Base-by-base conservation (phyloP, 345 rosid species). In the Odontarrhena argentea region DNA sequence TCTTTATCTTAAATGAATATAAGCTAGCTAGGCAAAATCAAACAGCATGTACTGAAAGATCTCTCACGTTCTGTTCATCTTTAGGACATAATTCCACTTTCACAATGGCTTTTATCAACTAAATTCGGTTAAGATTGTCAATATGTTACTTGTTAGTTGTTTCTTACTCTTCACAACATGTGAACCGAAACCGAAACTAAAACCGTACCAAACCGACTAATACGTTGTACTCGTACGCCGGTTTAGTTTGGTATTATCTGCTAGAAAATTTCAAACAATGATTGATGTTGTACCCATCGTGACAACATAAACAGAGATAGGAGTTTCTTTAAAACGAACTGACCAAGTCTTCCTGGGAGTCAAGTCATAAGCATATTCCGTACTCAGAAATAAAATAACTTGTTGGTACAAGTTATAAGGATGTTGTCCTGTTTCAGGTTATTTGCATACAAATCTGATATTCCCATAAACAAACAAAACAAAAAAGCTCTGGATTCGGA, bases 291-390 rank as follows among this genome's bases (percentile, higher is more conserved):
- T 52, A 34, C 49, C 67, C 35, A 65, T 43, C 55, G 67, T 71
- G 70, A 71, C 69, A 64, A 55, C 69, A 63, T 6, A 47, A 7
- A 47, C 13, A 12, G 14, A n/a, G 11, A 13, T 5, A 55, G 11
- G 4, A 59, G 6, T 43, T 43, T 18, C 22, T 18, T 3, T 43
- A 12, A 10, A 36, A 44, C 11, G 28, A 54, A 65, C 37, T 38
- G 66, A 73, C 76, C 42, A 73, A 66, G 71, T 72, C 70, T 35
- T 58, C 62, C 35, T 73, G 42, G 67, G 61, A 73, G 76, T 65
- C 62, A 59, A 58, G 32, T 48, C 14, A 43, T 15, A 57, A 73
- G 76, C 76, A 73, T 73, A 59, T 73, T 58, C 71, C 71, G 51
- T 42, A 3, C 40, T 15, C 34, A 14, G 0, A 32, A 24, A 58